Evolutionary conservation across 352 stramenopile genomes (phyloP), one percentile per base, ranked within the genome.

Genomic region (Pythium volutum): DNA sequence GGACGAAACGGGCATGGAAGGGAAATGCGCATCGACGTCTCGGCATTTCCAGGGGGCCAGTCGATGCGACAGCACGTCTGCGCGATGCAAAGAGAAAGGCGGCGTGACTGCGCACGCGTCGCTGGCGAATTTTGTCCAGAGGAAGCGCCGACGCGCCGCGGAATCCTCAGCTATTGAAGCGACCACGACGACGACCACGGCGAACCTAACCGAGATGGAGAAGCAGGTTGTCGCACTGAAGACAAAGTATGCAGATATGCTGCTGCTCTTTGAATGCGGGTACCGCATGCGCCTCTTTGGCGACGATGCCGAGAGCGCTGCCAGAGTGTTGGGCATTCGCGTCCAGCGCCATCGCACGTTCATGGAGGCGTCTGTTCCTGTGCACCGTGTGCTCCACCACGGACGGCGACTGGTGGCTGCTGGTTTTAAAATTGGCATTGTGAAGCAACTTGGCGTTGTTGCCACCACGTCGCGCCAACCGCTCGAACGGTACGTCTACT

Each of bases 201-300:
- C 15, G 29, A 63, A 38, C 20, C 38, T 87, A 14, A 93, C 84
- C 7, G 78, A 83, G 26, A 85, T 93, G 73, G 82, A 93, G 66
- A 75, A 86, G 68, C 86, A 95, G 63, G 81, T 93, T 16, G 64
- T 79, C 43, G 66, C 49, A 26, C 61, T 95, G 48, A 77, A 76
- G n/a, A 53, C 29, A 1, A 16, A 52, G 14, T 54, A 87, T 29
- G 58, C 67, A 15, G 79, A 82, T 47, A 72, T 71, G 23, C 61
- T 93, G 47, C 70, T 94, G 58, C 59, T 91, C 29, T 81, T 94
- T 29, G 79, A 94, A 69, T 91, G 80, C 59, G 87, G 84, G 27
- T 96, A 96, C 56, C 81, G 81, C 60, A 88, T 89, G 68, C 70
- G 81, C 5, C 72, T 93, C 25, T 96, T 96, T 51, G 81, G 71